These are phyloP conservation scores for Prosopis cineraria DNA, from an alignment of 306 rosid species.

Conservation along the genomic window DNA sequence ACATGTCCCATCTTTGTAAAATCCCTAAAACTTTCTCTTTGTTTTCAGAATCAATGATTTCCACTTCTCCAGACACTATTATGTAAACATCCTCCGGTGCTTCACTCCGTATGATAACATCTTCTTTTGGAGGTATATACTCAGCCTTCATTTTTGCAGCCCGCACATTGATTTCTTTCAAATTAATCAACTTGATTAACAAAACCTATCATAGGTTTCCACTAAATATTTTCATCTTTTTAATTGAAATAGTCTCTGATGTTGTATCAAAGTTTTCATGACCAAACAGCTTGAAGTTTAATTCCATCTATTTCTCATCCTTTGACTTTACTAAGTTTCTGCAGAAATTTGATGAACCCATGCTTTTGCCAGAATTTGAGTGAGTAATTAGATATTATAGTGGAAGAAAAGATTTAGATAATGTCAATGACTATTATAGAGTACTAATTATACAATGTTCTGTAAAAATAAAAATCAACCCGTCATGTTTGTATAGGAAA, in stretches of 20 bases:
- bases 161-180: slow-evolving; percentile 35
- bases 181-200: background rate
- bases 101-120: slow-evolving; percentile 78
- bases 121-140: slow-evolving; percentile 93
- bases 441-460: no score
- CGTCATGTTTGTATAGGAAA: no score
- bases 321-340: no score
- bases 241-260: background rate
- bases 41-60: slow-evolving; percentile 59
- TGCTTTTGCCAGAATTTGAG: no score
- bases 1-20: slow-evolving; percentile 63
- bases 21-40: slow-evolving; percentile 64
- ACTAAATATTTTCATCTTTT: no score
- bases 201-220: background rate
- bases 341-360: no score
- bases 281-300: background rate
- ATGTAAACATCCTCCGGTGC: slow-evolving; percentile 80
- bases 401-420: no score
- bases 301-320: no score
- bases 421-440: no score
- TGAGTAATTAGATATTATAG: no score
- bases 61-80: slow-evolving; percentile 89
- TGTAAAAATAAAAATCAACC: no score
- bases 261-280: background rate
- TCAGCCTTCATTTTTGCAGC: slow-evolving; percentile 88